Percentiles rank a stretch among this genome's conserved stretches.
Evolutionary conservation across 2,329 filamentous ascomycete species (phyloP).

Genomic region (Fusarium ambrosium): DNA sequence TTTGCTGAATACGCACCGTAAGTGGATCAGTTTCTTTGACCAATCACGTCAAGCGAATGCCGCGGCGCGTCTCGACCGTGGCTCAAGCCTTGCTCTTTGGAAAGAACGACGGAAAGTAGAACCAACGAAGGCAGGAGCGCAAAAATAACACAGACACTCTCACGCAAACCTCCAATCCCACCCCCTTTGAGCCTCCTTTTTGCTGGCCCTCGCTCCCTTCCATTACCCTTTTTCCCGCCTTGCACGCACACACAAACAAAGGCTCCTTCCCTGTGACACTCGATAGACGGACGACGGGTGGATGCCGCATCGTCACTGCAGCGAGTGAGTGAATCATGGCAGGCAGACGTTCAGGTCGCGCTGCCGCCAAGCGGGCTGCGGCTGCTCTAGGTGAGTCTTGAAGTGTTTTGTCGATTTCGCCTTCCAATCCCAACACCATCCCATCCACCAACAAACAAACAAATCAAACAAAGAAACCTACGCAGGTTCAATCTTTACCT

Average conservation of each 20-base stretch:
- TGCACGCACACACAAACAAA: not conserved
- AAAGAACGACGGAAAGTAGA: slow-evolving; percentile 25
- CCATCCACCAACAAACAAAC: slow-evolving; percentile 15
- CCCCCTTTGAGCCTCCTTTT: slow-evolving; percentile 21
- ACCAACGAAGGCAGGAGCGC: slow-evolving; percentile 15
- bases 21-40: slow-evolving; percentile 11
- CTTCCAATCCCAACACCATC: not conserved
- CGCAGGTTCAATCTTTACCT: not conserved
- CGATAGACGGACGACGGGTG: slow-evolving; percentile 31
- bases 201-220: slow-evolving; percentile 7
- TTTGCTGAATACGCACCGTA: not conserved
- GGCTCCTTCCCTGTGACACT: slow-evolving; percentile 28
- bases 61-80: slow-evolving; percentile 47
- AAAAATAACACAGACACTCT: slow-evolving; percentile 23
- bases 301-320: slow-evolving; percentile 14
- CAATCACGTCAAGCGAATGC: slow-evolving; percentile 45
- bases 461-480: slow-evolving; percentile 9
- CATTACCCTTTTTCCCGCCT: slow-evolving; percentile 2
- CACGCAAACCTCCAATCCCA: slow-evolving; percentile 6
- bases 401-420: slow-evolving; percentile 12
- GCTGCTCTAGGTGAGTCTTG: slow-evolving; percentile 64
- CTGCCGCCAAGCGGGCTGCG: slow-evolving; percentile 66
- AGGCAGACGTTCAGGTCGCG: slow-evolving; percentile 65
- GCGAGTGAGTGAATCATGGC: slow-evolving; percentile 44
- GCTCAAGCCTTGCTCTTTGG: slow-evolving; percentile 32